Evolutionary conservation across 345 rosid species (phyloP), one percentile per base, ranked within the genome.

Genomic region (Raphanus sativus): DNA sequence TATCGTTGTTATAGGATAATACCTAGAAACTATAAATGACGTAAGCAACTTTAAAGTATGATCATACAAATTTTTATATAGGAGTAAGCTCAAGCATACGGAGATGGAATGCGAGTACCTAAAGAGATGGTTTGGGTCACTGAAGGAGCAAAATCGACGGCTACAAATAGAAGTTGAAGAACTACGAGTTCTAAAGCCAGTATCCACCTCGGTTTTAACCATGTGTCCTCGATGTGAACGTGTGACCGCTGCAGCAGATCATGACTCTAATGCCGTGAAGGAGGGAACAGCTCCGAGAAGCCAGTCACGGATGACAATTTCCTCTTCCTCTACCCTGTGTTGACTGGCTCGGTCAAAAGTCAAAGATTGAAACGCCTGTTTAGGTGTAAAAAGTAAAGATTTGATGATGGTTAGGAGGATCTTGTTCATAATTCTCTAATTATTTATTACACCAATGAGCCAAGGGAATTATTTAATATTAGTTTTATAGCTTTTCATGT

Each of bases 71-170:
- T 6, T 16, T 67, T 73, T 67, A 34, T 61, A 52, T 73, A 89
- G 94, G 87, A 87, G 86, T 63, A 89, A 87, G 83, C 83, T 89
- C 83, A 87, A 87, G 83, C 90, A 89, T 38, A 86, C 88, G 7
- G 94, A 86, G 71, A 82, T 80, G 73, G 88, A 89, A 56, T 86
- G 84, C 67, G 89, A 86, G 77, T 77, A 86, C 17, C 60, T 87
- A 70, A 89, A 81, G 83, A 85, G 82, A 81, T 85, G 90, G 69
- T 89, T 86, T 52, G 89, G 85, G 54, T 83, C 82, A 9, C 63
- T 87, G 34, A 85, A 83, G 30, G 88, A 85, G 69, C 88, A 89
- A 80, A 89, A 89, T 75, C 83, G 81, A 79, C 79, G 86, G 87
- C 79, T 89, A 25, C 83, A 84, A 15, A 81, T 64, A 70, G 94